phyloP scores from a whole-genome alignment of 768 basidiomycete genomes.

The Sporobolomyces phaffii region DNA sequence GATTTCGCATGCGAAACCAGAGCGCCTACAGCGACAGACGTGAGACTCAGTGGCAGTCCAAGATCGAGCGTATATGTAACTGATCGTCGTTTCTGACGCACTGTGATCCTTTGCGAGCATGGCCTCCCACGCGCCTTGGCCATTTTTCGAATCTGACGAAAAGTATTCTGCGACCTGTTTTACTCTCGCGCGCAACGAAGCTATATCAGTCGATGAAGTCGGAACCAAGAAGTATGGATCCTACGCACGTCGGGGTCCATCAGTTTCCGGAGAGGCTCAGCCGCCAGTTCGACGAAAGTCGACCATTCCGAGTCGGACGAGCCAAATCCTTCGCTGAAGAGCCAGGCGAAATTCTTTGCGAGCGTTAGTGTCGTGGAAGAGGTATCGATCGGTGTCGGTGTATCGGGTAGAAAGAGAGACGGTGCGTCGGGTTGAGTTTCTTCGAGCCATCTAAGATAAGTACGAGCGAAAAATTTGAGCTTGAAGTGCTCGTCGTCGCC shows the following conservation, averaged over 20 bases:
- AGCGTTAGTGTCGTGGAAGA: not conserved
- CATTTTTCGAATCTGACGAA: slow-evolving; percentile 13
- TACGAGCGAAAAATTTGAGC: too few species aligned
- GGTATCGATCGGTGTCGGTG: not conserved
- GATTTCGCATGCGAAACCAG: not conserved
- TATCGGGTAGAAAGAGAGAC: slow-evolving; percentile 9
- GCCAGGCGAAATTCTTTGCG: slow-evolving; percentile 7
- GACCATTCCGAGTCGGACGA: slow-evolving; percentile 11
- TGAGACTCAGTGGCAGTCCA: too few species aligned
- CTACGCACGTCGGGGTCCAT: slow-evolving; percentile 1
- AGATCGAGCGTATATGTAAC: too few species aligned
- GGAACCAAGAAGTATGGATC: too few species aligned
- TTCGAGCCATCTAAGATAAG: slow-evolving; percentile 24
- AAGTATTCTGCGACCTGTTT: slow-evolving; percentile 10
- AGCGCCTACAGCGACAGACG: not conserved
- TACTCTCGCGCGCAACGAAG: too few species aligned
- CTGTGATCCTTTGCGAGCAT: not conserved
- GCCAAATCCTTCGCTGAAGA: slow-evolving; percentile 10
- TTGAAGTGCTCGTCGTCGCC: not conserved
- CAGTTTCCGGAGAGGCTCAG: not conserved
- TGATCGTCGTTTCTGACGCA: not conserved
- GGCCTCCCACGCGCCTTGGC: slow-evolving; percentile 4
- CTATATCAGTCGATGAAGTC: too few species aligned
- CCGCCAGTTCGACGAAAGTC: slow-evolving; percentile 12
- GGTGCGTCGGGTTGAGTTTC: slow-evolving; percentile 8